Percentiles rank a stretch among this genome's conserved stretches.
Conservation (phyloP, 495 filamentous ascomycete genomes). For the Cladorrhinum samala region DNA sequence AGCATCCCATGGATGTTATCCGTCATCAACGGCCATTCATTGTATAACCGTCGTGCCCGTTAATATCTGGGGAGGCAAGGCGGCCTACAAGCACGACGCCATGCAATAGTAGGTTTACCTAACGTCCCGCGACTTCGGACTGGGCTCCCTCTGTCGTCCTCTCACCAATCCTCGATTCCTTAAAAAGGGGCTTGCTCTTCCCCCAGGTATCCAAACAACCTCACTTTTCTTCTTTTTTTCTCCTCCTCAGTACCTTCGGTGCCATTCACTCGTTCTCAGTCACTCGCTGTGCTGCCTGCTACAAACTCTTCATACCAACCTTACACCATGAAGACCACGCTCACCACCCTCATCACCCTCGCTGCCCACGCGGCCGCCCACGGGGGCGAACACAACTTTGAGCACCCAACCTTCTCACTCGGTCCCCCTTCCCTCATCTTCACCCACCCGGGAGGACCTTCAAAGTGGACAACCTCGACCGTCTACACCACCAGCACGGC, state of each 20-base stretch:
- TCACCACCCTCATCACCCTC: slow-evolving; percentile 23
- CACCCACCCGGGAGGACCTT: not conserved
- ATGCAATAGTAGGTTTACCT: slow-evolving; percentile 3
- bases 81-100: no score
- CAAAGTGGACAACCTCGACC: slow-evolving; percentile 29
- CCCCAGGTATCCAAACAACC: slow-evolving; percentile 7
- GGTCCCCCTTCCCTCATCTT: not conserved
- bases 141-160: not conserved
- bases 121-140: slow-evolving; percentile 1
- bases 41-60: no score
- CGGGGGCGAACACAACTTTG: slow-evolving; percentile 1
- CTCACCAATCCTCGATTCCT: not conserved
- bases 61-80: no score
- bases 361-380: slow-evolving; percentile 22
- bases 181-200: not conserved
- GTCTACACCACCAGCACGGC: slow-evolving; percentile 22
- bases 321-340: slow-evolving; percentile 25
- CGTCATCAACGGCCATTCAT: no score
- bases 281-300: slow-evolving; percentile 14
- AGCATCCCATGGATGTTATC: no score
- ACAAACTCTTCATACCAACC: no score
- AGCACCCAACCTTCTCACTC: slow-evolving; percentile 8
- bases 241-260: slow-evolving; percentile 17
- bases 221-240: not conserved
- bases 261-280: slow-evolving; percentile 23